phyloP scores from a whole-genome alignment of 1,284 basidiomycete genomes.

The Moesziomyces aphidis region DNA sequence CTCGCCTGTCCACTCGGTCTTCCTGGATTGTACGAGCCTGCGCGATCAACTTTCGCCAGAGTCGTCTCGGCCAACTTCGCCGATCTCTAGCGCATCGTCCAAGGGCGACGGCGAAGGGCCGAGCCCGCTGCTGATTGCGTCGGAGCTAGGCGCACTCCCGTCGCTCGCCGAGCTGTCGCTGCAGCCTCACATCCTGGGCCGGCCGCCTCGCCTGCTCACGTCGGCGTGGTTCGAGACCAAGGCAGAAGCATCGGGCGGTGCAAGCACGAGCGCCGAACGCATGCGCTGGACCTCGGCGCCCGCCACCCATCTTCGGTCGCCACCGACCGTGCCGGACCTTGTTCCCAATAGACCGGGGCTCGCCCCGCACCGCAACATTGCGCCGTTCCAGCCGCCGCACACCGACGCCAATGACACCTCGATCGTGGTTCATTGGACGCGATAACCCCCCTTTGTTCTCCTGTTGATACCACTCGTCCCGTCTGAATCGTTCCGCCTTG shows the following conservation, averaged over 20 bases:
- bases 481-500: conserved; percentile 1
- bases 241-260: not conserved
- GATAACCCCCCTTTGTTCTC: conserved; percentile 6
- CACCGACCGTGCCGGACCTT: conserved; percentile 1
- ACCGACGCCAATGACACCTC: conserved; percentile 15
- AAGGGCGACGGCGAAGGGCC: conserved; percentile 32
- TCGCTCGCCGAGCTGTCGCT: conserved; percentile 33
- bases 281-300: conserved; percentile 35
- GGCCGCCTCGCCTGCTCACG: conserved; percentile 10
- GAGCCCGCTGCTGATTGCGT: conserved; percentile 25
- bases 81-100: conserved; percentile 36
- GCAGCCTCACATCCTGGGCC: conserved; percentile 12
- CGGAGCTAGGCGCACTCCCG: conserved; percentile 20
- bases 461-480: not conserved
- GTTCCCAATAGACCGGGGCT: conserved; percentile 1
- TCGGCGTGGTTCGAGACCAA: conserved; percentile 33
- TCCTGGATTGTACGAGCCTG: conserved; percentile 13
- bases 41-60: conserved; percentile 33
- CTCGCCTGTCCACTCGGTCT: conserved; percentile 28
- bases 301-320: conserved; percentile 9
- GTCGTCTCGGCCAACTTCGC: conserved; percentile 37
- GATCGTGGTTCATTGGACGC: conserved; percentile 39
- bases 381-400: not conserved
- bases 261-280: conserved; percentile 21
- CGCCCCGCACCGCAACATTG: conserved; percentile 6